phyloP scores from a whole-genome alignment of 163 green algal species.

The Chlamydomonas reinhardtii region DNA sequence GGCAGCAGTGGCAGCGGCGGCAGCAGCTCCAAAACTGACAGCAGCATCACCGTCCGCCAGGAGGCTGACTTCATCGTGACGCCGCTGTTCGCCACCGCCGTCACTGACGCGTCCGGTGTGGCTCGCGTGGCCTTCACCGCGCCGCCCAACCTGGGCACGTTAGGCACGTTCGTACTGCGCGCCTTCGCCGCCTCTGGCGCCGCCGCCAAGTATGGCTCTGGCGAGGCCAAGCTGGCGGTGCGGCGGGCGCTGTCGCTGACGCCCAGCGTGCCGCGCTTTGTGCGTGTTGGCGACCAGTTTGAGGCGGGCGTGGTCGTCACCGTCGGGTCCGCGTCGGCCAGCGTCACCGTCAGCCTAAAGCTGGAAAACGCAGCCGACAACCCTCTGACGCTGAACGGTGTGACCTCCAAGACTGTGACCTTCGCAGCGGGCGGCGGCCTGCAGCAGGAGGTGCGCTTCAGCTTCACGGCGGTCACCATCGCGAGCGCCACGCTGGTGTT shows the following conservation, averaged over 20 bases:
- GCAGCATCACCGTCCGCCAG: neutral
- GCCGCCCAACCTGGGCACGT: slow-evolving; percentile 62
- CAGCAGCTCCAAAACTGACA: no score
- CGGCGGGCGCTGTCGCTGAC: slow-evolving; percentile 62
- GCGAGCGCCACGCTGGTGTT: neutral
- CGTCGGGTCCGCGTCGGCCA: neutral
- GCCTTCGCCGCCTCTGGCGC: neutral
- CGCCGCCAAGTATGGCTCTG: slow-evolving; percentile 41
- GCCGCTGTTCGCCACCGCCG: slow-evolving; percentile 54
- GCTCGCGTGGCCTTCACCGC: slow-evolving; percentile 52
- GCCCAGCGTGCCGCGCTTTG: slow-evolving; percentile 64
- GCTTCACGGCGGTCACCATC: neutral
- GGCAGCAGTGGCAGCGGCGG: no score
- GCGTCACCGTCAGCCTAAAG: neutral
- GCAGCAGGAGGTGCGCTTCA: neutral
- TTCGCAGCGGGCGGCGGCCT: neutral
- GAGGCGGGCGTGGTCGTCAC: slow-evolving; percentile 49
- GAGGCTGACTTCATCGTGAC: slow-evolving; percentile 57
- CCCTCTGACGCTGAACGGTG: neutral
- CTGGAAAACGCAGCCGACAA: slow-evolving; percentile 3
- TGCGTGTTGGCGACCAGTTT: slow-evolving; percentile 64
- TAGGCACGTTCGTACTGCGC: slow-evolving; percentile 44
- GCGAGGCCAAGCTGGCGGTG: slow-evolving; percentile 61
- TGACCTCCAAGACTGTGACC: neutral
- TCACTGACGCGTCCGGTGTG: slow-evolving; percentile 36